Percentiles rank a stretch among this genome's conserved stretches.
Conservation (phyloP, 2,329 filamentous ascomycete genomes). For the Sclerotiophoma versabilis region DNA sequence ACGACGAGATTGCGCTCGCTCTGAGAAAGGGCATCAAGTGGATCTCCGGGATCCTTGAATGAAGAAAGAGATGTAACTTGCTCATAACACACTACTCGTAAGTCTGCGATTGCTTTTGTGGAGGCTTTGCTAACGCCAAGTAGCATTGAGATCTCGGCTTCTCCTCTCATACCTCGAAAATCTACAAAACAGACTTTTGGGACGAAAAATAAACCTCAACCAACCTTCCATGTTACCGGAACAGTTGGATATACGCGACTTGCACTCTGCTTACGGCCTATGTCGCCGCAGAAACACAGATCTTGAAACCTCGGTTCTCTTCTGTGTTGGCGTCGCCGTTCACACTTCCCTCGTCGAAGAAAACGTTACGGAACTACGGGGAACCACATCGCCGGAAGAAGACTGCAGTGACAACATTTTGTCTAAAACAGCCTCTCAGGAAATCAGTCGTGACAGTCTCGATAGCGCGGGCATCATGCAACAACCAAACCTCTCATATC, state of each 20-base stretch:
- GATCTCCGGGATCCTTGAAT: constrained; percentile 13
- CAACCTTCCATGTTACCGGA: neutral
- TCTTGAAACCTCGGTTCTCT: neutral
- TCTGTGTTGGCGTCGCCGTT: neutral
- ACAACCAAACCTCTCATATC: no score
- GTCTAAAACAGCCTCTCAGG: neutral
- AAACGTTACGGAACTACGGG: neutral
- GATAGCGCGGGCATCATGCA: neutral
- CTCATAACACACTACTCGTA: neutral
- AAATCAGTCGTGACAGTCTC: neutral
- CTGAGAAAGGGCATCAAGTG: constrained; percentile 15
- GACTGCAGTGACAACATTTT: neutral
- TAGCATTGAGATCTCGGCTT: neutral
- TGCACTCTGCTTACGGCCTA: neutral
- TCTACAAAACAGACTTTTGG: constrained; percentile 10
- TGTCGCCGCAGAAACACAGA: neutral
- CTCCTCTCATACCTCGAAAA: neutral
- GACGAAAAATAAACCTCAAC: neutral
- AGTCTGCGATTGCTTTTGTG: neutral
- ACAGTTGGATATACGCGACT: neutral
- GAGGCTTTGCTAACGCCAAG: neutral
- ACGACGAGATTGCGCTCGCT: constrained; percentile 6
- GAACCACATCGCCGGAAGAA: neutral
- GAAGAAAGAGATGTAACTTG: neutral
- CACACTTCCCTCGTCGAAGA: neutral